These are phyloP conservation scores for Penicillium daleae DNA, from an alignment of 495 filamentous ascomycete species.

Conservation along the genomic window DNA sequence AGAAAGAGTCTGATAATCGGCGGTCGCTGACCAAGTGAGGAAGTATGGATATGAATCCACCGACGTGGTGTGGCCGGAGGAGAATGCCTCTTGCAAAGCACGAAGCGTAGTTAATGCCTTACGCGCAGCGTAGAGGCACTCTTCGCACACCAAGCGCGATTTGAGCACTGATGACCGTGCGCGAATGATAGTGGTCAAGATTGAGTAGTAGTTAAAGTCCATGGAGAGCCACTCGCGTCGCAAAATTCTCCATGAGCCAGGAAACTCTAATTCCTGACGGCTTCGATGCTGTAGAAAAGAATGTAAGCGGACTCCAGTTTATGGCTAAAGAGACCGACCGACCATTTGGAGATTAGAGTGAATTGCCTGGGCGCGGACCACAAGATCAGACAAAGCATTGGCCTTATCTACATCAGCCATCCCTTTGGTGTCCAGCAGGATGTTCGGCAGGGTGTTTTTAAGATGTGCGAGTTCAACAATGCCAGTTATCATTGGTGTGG, in stretches of 20 bases:
- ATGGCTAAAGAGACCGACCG: neutral
- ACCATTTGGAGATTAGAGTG: conserved; percentile 27
- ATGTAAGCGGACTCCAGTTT: neutral
- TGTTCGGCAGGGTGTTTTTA: conserved; percentile 23
- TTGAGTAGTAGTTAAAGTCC: conserved; percentile 38
- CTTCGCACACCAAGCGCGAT: conserved; percentile 30
- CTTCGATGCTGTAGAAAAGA: conserved; percentile 21
- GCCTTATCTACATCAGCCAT: conserved; percentile 28
- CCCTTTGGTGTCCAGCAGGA: conserved; percentile 26
- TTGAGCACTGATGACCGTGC: conserved; percentile 30
- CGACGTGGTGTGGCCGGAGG: conserved; percentile 18
- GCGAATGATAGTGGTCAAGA: conserved; percentile 31
- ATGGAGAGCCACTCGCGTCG: conserved; percentile 34
- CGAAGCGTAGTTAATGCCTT: conserved; percentile 29
- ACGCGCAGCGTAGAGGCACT: conserved; percentile 35
- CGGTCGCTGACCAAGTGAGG: conserved; percentile 35
- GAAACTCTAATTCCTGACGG: conserved; percentile 23
- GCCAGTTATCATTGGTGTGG: conserved; percentile 27
- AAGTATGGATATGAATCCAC: conserved; percentile 36
- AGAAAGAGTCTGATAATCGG: too few species aligned
- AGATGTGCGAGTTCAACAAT: conserved; percentile 32
- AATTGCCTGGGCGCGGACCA: conserved; percentile 23
- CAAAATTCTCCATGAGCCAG: conserved; percentile 23
- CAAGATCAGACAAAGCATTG: conserved; percentile 29
- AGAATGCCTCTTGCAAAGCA: conserved; percentile 29